These are phyloP conservation scores for Fusarium austroafricanum DNA, from an alignment of 2,329 filamentous ascomycete species.

Conservation along the genomic window DNA sequence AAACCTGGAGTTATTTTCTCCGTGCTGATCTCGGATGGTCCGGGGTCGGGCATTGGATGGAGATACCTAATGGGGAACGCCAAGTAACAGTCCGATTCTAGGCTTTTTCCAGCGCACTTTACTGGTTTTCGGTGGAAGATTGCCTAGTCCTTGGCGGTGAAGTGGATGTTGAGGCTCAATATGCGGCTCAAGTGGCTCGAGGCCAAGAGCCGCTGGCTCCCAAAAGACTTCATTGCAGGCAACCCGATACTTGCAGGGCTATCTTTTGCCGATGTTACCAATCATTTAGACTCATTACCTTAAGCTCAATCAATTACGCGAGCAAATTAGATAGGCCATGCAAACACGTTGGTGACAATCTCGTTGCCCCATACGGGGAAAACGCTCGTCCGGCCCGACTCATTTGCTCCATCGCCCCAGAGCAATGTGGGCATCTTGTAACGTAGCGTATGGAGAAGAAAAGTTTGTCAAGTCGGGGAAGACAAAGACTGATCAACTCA, in stretches of 20 bases:
- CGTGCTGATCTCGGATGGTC: slow-evolving; percentile 14
- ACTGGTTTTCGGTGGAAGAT: not conserved
- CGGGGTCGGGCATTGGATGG: slow-evolving; percentile 13
- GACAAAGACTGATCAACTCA: slow-evolving; percentile 3
- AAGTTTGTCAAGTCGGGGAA: slow-evolving; percentile 23
- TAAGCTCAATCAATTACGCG: not conserved
- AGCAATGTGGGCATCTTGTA: slow-evolving; percentile 21
- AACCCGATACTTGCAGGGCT: not conserved
- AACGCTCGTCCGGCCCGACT: slow-evolving; percentile 30
- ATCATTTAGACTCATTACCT: slow-evolving; percentile 2
- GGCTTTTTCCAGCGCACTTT: not conserved
- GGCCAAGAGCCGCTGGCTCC: not conserved
- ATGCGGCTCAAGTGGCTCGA: slow-evolving; percentile 19
- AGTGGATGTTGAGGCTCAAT: slow-evolving; percentile 14
- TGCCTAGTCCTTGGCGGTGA: slow-evolving; percentile 1
- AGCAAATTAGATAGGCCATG: not conserved
- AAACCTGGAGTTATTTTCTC: not conserved
- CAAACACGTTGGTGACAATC: slow-evolving; percentile 1
- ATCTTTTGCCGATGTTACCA: slow-evolving; percentile 10
- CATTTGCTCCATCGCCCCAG: slow-evolving; percentile 25
- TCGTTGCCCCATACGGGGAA: slow-evolving; percentile 20
- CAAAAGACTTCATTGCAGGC: not conserved
- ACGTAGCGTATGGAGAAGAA: slow-evolving; percentile 26
- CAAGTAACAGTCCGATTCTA: not conserved
- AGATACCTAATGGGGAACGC: not conserved